Conservation (phyloP, 2,329 filamentous ascomycete genomes). For the Botrytis sinoallii region DNA sequence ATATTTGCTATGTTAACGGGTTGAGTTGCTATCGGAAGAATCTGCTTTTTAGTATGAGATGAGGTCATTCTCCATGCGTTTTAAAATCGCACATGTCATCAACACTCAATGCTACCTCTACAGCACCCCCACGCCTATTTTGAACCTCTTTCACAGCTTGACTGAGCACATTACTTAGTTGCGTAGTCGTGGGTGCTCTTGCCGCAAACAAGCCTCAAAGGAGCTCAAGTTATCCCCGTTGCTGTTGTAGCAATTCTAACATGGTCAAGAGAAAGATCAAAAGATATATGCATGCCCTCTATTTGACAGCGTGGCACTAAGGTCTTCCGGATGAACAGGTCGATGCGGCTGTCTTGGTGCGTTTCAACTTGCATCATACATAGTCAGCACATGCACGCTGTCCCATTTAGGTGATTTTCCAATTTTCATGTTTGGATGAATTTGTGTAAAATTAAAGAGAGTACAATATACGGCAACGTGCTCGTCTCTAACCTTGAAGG, state of each 20-base stretch:
- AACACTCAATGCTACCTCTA: constrained; percentile 3
- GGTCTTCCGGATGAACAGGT: background rate
- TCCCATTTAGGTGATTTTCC: too few relatives aligned
- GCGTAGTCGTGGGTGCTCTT: background rate
- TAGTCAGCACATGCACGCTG: background rate
- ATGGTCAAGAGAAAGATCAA: background rate
- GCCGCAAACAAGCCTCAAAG: background rate
- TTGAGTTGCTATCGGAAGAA: background rate
- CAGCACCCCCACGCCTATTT: background rate
- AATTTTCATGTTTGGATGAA: too few relatives aligned
- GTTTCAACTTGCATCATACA: background rate
- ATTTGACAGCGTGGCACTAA: background rate
- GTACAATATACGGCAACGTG: too few relatives aligned
- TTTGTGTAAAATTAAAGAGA: too few relatives aligned
- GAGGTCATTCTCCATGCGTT: background rate
- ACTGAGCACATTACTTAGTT: background rate
- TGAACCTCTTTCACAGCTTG: background rate
- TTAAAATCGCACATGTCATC: background rate
- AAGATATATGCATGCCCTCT: constrained; percentile 1
- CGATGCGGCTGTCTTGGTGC: background rate
- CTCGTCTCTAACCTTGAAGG: background rate
- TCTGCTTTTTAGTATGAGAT: background rate
- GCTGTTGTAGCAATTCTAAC: background rate
- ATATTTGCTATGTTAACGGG: background rate
- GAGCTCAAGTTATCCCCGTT: background rate